phyloP scores from a whole-genome alignment of 164 flowering plant species.

The Houttuynia cordata region DNA sequence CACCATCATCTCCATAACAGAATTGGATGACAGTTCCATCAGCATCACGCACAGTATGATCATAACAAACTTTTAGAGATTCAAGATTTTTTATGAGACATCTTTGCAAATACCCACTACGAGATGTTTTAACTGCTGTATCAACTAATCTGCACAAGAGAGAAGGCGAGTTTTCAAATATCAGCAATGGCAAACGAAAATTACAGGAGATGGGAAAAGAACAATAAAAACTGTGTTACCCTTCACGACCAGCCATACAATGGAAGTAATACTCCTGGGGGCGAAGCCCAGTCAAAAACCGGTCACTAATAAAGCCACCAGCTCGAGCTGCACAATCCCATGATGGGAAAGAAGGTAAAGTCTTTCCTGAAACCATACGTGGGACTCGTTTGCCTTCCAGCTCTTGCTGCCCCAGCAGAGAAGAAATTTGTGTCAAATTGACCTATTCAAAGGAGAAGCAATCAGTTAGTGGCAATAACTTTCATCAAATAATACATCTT shows the following conservation, averaged over 20 bases:
- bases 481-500: no score
- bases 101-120: slow-evolving; percentile 97
- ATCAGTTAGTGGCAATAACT: neutral
- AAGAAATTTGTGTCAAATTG: slow-evolving; percentile 87
- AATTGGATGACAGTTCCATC: slow-evolving; percentile 94
- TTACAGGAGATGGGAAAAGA: neutral
- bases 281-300: slow-evolving; percentile 87
- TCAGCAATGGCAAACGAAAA: neutral
- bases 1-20: slow-evolving; percentile 91
- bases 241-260: slow-evolving; percentile 99
- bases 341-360: slow-evolving; percentile 82
- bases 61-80: slow-evolving; percentile 70
- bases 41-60: slow-evolving; percentile 88
- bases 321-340: slow-evolving; percentile 89
- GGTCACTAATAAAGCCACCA: slow-evolving; percentile 89
- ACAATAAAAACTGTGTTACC: slow-evolving; percentile 34
- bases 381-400: slow-evolving; percentile 97
- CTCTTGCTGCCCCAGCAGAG: slow-evolving; percentile 85
- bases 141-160: slow-evolving; percentile 65
- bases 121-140: slow-evolving; percentile 97
- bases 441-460: slow-evolving; percentile 32
- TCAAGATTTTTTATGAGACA: slow-evolving; percentile 89
- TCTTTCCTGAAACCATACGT: slow-evolving; percentile 95
- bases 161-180: neutral
- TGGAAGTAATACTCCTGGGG: slow-evolving; percentile 98